Conservation (phyloP, 352 stramenopile species). For the Globisporangium alternatum region DNA sequence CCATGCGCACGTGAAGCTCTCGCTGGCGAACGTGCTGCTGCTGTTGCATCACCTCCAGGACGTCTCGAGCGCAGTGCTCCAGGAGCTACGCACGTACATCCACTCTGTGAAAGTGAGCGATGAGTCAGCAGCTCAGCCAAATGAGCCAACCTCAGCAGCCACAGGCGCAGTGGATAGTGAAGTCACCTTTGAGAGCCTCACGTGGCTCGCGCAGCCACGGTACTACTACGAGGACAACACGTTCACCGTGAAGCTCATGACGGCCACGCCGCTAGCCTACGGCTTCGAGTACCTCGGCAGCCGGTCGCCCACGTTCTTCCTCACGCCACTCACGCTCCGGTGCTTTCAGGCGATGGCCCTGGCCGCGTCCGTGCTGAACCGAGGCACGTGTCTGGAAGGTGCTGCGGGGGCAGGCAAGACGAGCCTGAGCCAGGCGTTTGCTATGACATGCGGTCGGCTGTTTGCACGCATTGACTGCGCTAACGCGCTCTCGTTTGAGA, state of each 20-base stretch:
- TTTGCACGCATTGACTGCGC: slow-evolving; percentile 37
- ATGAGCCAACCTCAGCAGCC: background rate
- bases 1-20: slow-evolving; percentile 26
- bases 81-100: slow-evolving; percentile 22
- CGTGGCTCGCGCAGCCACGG: slow-evolving; percentile 63
- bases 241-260: slow-evolving; percentile 49
- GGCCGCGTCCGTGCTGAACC: slow-evolving; percentile 29
- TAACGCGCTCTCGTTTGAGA: slow-evolving; percentile 27
- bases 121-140: background rate
- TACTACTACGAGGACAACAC: slow-evolving; percentile 61
- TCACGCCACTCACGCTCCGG: slow-evolving; percentile 56
- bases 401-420: slow-evolving; percentile 41
- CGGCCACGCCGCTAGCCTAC: slow-evolving; percentile 44
- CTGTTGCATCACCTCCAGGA: slow-evolving; percentile 52
- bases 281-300: slow-evolving; percentile 77
- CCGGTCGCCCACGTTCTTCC: slow-evolving; percentile 27
- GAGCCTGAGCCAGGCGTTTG: slow-evolving; percentile 34
- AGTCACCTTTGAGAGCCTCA: slow-evolving; percentile 22
- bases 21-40: slow-evolving; percentile 47
- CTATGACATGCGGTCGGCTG: slow-evolving; percentile 48
- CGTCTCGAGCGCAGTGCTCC: slow-evolving; percentile 31
- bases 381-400: slow-evolving; percentile 41
- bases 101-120: background rate
- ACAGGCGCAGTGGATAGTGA: slow-evolving; percentile 15
- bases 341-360: slow-evolving; percentile 59